Base-by-base conservation (phyloP, 1,139 yeast species). In the Blastobotrys arbuscula region DNA sequence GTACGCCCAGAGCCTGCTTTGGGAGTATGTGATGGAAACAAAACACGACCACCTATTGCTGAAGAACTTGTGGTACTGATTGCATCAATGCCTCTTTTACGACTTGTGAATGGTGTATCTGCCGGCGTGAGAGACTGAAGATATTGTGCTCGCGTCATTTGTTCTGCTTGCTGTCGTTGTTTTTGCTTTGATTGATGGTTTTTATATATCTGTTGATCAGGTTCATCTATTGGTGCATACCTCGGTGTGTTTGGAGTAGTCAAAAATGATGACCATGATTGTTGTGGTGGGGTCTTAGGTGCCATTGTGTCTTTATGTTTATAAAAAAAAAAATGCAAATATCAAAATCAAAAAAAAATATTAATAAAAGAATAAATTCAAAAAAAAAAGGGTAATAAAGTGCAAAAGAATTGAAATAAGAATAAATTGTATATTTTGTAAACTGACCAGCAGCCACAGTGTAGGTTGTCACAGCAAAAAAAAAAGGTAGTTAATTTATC, bases 191-290 rank as follows among this genome's bases (percentile, higher is more conserved):
- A 7, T 16, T 3, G 42, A 7, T 28, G 33, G 30, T 46, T 47
- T 39, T 47, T 48, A 35, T 51, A 49, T 18, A 53, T 35, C 43
- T 50, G 54, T 42, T 51, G 46, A 48, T 65, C 62, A 38, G 63
- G 63, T 53, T 66, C 69, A 36, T 62, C 68, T 46, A 66, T 57
- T 12, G 69, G 65, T 9, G 66, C 70, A 50, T 55, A 63, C 20
- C 67, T 58, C 12, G 71, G 71, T 9, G 71, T 67, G 6, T 62
- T 58, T 1, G 71, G 71, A 20, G 69, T 65, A 48, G 56, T 54
- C 9, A 55, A 56, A 47, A 47, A 52, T 36, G 50, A 53, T 47
- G 44, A 55, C 39, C 30, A 45, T 44, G 42, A 51, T 44, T 35
- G 52, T 45, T 41, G 46, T 47, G 61, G 68, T 35, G 70, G 70